These are phyloP conservation scores for Boletus sensibilis DNA, from an alignment of 768 basidiomycete species.

Conservation along the genomic window DNA sequence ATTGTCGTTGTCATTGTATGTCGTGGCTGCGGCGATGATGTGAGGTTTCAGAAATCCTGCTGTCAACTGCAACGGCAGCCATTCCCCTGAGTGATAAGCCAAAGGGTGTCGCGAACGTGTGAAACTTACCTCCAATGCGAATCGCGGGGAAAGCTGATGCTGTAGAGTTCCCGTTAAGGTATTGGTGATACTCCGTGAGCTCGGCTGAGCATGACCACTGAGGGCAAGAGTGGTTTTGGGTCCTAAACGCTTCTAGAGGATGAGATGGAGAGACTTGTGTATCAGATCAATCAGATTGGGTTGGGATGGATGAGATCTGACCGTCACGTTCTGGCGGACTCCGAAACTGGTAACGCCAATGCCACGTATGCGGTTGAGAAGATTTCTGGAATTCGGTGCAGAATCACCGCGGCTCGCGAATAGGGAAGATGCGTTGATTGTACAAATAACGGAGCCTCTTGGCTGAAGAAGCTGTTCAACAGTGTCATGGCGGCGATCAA, in stretches of 20 bases:
- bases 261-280: constrained; percentile 14
- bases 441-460: constrained; percentile 44
- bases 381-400: constrained; percentile 21
- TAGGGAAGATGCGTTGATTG: constrained; percentile 49
- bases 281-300: constrained; percentile 23
- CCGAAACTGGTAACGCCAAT: constrained; percentile 36
- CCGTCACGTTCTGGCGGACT: constrained; percentile 46
- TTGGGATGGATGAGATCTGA: constrained; percentile 25
- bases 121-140: constrained; percentile 44
- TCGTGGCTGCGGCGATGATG: constrained; percentile 41
- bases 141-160: constrained; percentile 72
- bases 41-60: constrained; percentile 42
- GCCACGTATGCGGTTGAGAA: constrained; percentile 38
- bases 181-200: constrained; percentile 28
- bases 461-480: constrained; percentile 43
- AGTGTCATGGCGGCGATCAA: constrained; percentile 37
- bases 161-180: constrained; percentile 67
- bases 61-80: constrained; percentile 36
- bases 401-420: constrained; percentile 39
- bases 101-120: constrained; percentile 17
- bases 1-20: constrained; percentile 52
- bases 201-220: constrained; percentile 37
- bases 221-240: constrained; percentile 45
- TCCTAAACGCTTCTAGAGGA: constrained; percentile 46
- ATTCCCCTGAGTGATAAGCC: constrained; percentile 8